Conservation (phyloP, 305 asterid species). For the Petunia hybrid region DNA sequence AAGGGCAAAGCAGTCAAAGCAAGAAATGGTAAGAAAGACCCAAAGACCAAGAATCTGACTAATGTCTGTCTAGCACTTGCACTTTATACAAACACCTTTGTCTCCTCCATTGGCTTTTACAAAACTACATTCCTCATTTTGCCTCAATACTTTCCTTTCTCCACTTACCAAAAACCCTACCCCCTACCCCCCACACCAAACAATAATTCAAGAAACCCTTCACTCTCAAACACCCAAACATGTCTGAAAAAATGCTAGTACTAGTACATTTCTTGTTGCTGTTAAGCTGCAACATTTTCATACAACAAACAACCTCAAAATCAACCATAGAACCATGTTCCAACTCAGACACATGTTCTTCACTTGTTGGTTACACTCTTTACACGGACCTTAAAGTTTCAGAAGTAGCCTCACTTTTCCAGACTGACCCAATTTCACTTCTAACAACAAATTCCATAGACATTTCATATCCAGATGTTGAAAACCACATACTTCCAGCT, state of each 20-base stretch:
- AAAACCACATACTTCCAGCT: constrained; percentile 90
- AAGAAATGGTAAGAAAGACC: neutral
- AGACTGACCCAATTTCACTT: constrained; percentile 81
- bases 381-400: constrained; percentile 97
- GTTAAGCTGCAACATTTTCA: constrained; percentile 23
- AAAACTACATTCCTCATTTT: neutral
- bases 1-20: constrained; percentile 17
- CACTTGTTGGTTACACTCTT: constrained; percentile 87
- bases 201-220: neutral
- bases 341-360: constrained; percentile 71
- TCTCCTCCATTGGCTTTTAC: constrained; percentile 34
- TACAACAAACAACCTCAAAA: constrained; percentile 57
- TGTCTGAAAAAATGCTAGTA: constrained; percentile 25
- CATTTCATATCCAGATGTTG: constrained; percentile 81
- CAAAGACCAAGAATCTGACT: constrained; percentile 20
- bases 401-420: constrained; percentile 85
- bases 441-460: constrained; percentile 82
- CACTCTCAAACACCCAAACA: neutral
- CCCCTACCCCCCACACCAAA: neutral
- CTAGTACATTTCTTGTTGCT: neutral
- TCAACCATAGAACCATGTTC: constrained; percentile 98
- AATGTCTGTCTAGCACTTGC: constrained; percentile 11
- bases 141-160: constrained; percentile 11
- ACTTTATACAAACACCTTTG: constrained; percentile 29
- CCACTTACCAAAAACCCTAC: neutral